A percentile compares a stretch with the other conserved stretches of the same genome.
Conservation (phyloP, 208 protist genomes). For the Leptomonas seymouri region DNA sequence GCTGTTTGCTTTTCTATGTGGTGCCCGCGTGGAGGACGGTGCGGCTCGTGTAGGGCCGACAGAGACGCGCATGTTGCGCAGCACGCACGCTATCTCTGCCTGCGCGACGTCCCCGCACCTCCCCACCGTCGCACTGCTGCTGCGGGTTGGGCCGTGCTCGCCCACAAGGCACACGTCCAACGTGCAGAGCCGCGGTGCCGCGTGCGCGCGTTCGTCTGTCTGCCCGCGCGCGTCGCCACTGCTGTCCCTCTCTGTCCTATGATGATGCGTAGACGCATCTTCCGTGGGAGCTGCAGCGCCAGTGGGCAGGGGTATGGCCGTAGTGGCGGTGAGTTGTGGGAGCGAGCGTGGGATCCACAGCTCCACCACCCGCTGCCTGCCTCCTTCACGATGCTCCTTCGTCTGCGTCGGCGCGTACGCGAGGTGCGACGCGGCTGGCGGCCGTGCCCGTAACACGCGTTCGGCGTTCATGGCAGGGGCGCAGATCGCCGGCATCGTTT, state of each 20-base stretch:
- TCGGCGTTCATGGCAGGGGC: slow-evolving; percentile 13
- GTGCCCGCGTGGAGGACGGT: too few species aligned
- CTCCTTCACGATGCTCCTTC: neutral
- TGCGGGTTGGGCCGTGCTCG: neutral
- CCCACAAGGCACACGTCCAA: slow-evolving; percentile 26
- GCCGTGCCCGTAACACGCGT: slow-evolving; percentile 17
- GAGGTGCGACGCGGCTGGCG: slow-evolving; percentile 18
- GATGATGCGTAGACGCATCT: neutral
- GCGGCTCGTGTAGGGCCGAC: neutral
- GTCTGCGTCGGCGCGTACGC: slow-evolving; percentile 17
- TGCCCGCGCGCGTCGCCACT: neutral
- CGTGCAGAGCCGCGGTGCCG: neutral
- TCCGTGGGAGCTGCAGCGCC: neutral
- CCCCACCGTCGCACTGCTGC: neutral
- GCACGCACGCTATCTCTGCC: slow-evolving; percentile 22
- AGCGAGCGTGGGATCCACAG: slow-evolving; percentile 28
- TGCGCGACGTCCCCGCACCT: neutral
- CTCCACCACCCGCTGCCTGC: slow-evolving; percentile 27
- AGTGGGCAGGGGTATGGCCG: neutral
- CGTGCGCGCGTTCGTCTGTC: neutral
- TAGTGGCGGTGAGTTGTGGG: slow-evolving; percentile 1
- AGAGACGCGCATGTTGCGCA: slow-evolving; percentile 33
- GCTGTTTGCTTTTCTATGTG: too few species aligned
- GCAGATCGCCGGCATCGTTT: neutral
- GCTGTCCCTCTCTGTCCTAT: neutral